Evolutionary conservation across 805 yeast genomes (phyloP), one percentile per base, ranked within the genome.

Genomic region (Jamesozyma spencerorum): DNA sequence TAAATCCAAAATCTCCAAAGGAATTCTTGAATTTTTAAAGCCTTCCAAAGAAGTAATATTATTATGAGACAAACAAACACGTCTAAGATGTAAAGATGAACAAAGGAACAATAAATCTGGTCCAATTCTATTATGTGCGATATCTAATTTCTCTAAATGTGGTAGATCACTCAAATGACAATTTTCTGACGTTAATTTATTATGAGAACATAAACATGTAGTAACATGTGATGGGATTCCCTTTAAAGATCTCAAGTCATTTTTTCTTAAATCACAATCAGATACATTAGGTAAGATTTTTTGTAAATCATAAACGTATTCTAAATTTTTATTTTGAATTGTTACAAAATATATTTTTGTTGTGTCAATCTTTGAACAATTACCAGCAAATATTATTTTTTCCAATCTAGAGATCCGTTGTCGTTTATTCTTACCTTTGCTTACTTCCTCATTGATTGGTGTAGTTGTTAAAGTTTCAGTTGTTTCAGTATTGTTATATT

Each of bases 1-100:
- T 11, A 55, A 41, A 36, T 53, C 40, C 20, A 57, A 41, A 20
- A 44, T 41, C 18, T 12, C 15, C 10, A 41, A 22, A n/a, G 44
- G 44, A 19, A 37, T 26, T 18, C 34, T 32, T 15, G 40, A 41
- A 5, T 18, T 8, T 4, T 4, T 4, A 13, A 47, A 39, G 2
- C 54, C 56, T 15, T 44, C 43, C 15, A 57, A 37, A 3, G 51
- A 46, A 5, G 37, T 34, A 4, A 57, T 46, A 12, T 40, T 32
- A 39, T 54, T 54, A 26, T 47, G 41, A 2, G 60, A 53, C 4
- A 57, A 42, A 36, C 55, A 39, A 12, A 54, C 45, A 11, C 41
- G 31, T 26, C 50, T 46, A 18, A 57, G 43, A 40, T 57, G 44
- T 12, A 33, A 15, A 17, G 57, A 8, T 46, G 40, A 18, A 12